A percentile compares a stretch with the other conserved stretches of the same genome.
Evolutionary conservation across 1,284 basidiomycete species (phyloP).

Genomic region (Coniferiporia sulphurascens): DNA sequence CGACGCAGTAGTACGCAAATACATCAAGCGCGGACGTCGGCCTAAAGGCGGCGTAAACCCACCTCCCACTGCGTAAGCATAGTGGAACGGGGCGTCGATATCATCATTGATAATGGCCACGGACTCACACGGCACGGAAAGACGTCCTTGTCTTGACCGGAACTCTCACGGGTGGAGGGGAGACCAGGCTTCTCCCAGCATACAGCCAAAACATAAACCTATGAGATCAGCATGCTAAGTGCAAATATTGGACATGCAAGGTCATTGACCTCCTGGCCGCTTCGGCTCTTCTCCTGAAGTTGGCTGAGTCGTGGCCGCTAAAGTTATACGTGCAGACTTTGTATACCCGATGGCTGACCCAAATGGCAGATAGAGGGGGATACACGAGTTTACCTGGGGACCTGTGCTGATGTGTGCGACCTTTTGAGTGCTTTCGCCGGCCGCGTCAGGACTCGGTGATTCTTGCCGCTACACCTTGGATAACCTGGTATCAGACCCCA

Average conservation of each 20-base stretch:
- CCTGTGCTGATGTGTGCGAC: too few species aligned
- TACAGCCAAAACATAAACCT: too few species aligned
- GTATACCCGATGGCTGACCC: not conserved
- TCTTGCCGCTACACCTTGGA: too few species aligned
- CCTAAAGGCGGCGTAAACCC: not conserved
- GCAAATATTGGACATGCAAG: not conserved
- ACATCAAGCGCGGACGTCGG: not conserved
- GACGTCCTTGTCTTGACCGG: not conserved
- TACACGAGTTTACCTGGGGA: not conserved
- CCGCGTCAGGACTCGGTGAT: too few species aligned
- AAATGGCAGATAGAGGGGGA: not conserved
- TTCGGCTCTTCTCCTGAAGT: not conserved
- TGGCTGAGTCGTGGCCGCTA: too few species aligned
- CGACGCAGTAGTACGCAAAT: not conserved
- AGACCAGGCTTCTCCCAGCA: conserved; percentile 1
- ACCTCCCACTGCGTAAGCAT: not conserved
- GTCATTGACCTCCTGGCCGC: not conserved
- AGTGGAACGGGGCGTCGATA: not conserved
- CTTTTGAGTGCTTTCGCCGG: not conserved
- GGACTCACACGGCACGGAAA: not conserved
- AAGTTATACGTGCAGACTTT: not conserved
- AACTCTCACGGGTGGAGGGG: not conserved
- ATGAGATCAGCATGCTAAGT: too few species aligned
- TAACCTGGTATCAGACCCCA: too few species aligned
- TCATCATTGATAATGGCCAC: not conserved